Percentiles rank a stretch among this genome's conserved stretches.
phyloP scores from a whole-genome alignment of 2,329 filamentous ascomycete genomes.

The Claviceps pazoutovae region DNA sequence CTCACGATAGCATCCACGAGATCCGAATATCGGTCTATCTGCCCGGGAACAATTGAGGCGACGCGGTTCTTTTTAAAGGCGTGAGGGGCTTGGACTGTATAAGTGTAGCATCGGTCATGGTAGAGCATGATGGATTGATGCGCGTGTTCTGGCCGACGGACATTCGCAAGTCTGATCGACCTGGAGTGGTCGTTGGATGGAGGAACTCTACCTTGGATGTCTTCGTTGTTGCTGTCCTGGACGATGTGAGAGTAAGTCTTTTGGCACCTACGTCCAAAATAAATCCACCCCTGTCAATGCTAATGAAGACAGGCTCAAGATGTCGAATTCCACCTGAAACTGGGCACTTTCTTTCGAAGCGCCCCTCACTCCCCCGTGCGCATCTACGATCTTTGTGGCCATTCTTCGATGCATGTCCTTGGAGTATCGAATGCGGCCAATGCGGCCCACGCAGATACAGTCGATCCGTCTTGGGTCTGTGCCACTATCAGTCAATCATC shows the following conservation, averaged over 20 bases:
- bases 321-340: conserved; percentile 77
- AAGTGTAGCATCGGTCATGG: conserved; percentile 38
- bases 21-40: conserved; percentile 67
- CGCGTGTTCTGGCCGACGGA: conserved; percentile 98
- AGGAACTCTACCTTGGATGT: conserved; percentile 83
- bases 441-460: conserved; percentile 27
- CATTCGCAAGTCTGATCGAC: conserved; percentile 53
- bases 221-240: conserved; percentile 77
- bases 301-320: conserved; percentile 43
- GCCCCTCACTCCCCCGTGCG: conserved; percentile 66
- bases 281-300: not conserved
- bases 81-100: conserved; percentile 7
- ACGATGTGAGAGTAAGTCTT: conserved; percentile 69
- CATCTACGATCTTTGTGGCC: conserved; percentile 75
- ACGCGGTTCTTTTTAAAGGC: conserved; percentile 74
- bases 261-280: not conserved
- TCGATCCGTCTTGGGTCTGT: conserved; percentile 57
- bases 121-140: conserved; percentile 77
- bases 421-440: conserved; percentile 60
- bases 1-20: conserved; percentile 59
- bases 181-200: conserved; percentile 90
- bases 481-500: conserved; percentile 37
- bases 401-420: conserved; percentile 69
- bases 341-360: conserved; percentile 70
- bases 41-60: conserved; percentile 89